Conservation (phyloP, 768 basidiomycete species). For the Pleurotus giganteus region DNA sequence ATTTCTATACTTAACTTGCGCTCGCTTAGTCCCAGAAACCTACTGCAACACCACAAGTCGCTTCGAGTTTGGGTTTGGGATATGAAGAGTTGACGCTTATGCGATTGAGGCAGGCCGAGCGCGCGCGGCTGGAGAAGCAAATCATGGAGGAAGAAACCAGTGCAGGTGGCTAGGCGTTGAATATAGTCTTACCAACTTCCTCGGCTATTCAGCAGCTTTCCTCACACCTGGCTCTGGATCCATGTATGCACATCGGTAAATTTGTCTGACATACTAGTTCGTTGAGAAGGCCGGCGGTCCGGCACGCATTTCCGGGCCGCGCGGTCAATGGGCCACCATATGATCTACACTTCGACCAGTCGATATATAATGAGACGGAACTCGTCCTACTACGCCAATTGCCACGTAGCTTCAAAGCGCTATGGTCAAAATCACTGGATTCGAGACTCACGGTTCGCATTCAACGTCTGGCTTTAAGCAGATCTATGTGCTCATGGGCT, state of each 20-base stretch:
- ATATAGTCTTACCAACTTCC: too few species aligned
- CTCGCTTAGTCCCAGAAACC: constrained; percentile 13
- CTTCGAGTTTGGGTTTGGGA: constrained; percentile 47
- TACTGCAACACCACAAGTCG: constrained; percentile 12
- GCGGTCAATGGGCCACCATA: too few species aligned
- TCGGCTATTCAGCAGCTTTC: too few species aligned
- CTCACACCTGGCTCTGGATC: too few species aligned
- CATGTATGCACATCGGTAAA: too few species aligned
- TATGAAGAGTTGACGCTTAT: constrained; percentile 80
- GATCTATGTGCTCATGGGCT: neutral
- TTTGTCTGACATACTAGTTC: too few species aligned
- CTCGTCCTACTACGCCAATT: neutral
- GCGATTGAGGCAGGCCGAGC: constrained; percentile 79
- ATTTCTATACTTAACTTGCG: constrained; percentile 9
- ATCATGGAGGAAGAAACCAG: constrained; percentile 76
- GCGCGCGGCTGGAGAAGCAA: constrained; percentile 72
- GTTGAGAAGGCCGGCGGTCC: too few species aligned
- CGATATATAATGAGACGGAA: too few species aligned
- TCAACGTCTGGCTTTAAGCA: neutral
- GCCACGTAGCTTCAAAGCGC: constrained; percentile 3
- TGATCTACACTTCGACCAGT: too few species aligned
- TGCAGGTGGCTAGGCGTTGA: too few species aligned
- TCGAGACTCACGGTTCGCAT: constrained; percentile 53
- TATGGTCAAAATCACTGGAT: constrained; percentile 50
- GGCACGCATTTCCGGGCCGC: too few species aligned